phyloP scores from a whole-genome alignment of 371 early-diverging fungal species.

The Syncephalastrum monosporum region DNA sequence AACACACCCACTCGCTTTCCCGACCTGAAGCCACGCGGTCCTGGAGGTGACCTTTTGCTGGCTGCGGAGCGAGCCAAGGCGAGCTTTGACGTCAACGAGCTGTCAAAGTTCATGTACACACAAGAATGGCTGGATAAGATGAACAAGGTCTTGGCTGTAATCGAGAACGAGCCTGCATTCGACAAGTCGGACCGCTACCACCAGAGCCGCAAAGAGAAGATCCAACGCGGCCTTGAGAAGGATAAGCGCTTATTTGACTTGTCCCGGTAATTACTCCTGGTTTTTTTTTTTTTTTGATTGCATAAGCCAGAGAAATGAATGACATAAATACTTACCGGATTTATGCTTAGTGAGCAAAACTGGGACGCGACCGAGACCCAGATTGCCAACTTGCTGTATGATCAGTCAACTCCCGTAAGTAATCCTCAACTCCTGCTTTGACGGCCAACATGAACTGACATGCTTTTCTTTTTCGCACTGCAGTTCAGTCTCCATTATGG shows the following conservation, averaged over 20 bases:
- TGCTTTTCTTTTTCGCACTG: not conserved
- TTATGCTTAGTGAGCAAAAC: slow-evolving; percentile 36
- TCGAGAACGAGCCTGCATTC: slow-evolving; percentile 60
- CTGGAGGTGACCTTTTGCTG: slow-evolving; percentile 57
- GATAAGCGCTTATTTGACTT: slow-evolving; percentile 57
- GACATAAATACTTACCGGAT: slow-evolving; percentile 1
- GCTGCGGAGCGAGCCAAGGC: slow-evolving; percentile 59
- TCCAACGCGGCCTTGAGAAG: slow-evolving; percentile 47
- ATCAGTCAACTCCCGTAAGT: slow-evolving; percentile 49
- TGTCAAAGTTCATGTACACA: slow-evolving; percentile 56
- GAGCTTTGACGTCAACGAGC: slow-evolving; percentile 51
- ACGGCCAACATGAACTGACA: slow-evolving; percentile 1
- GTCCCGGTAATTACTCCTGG: slow-evolving; percentile 24
- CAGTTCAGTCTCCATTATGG: slow-evolving; percentile 52
- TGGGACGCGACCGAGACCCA: slow-evolving; percentile 42
- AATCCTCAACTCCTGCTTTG: not conserved
- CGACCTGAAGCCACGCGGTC: slow-evolving; percentile 49
- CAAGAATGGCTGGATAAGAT: slow-evolving; percentile 50
- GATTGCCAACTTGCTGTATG: slow-evolving; percentile 45
- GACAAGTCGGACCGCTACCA: slow-evolving; percentile 60
- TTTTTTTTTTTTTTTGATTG: no score
- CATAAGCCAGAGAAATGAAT: not conserved
- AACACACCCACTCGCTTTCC: slow-evolving; percentile 52
- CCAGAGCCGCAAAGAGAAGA: slow-evolving; percentile 51
- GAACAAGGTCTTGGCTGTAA: slow-evolving; percentile 47